phyloP scores from a whole-genome alignment of 1,284 basidiomycete species.

The Cutaneotrichosporon cavernicola region DNA sequence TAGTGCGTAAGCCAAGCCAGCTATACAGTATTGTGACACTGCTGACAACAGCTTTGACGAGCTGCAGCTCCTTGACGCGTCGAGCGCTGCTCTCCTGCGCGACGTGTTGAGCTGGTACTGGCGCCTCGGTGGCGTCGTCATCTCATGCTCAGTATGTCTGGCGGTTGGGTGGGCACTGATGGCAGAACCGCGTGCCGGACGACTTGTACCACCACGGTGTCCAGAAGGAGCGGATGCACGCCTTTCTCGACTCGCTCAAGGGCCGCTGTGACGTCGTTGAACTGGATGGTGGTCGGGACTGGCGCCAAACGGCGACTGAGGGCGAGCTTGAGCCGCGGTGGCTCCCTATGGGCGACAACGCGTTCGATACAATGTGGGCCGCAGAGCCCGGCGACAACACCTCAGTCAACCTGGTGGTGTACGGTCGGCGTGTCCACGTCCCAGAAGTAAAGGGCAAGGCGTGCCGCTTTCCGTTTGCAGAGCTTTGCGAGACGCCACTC shows the following conservation, averaged over 20 bases:
- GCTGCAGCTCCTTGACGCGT: constrained; percentile 69
- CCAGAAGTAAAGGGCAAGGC: constrained; percentile 56
- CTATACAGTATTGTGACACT: constrained; percentile 29
- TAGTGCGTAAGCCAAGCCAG: constrained; percentile 51
- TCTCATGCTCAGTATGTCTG: constrained; percentile 54
- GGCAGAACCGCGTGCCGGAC: constrained; percentile 62
- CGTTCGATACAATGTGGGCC: constrained; percentile 47
- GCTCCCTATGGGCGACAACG: constrained; percentile 30
- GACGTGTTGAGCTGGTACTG: constrained; percentile 72
- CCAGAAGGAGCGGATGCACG: constrained; percentile 63
- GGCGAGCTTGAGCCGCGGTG: constrained; percentile 23
- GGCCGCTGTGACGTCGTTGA: constrained; percentile 63
- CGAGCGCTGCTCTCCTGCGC: constrained; percentile 65
- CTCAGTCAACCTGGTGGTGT: constrained; percentile 52
- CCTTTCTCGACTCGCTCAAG: constrained; percentile 66
- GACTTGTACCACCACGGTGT: constrained; percentile 71
- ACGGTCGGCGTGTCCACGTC: constrained; percentile 59
- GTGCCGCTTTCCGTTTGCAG: constrained; percentile 61
- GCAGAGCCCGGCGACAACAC: constrained; percentile 22
- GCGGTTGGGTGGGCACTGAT: background rate
- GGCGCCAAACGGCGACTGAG: constrained; percentile 35
- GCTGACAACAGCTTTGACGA: constrained; percentile 65
- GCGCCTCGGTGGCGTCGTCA: constrained; percentile 69
- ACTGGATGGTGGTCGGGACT: constrained; percentile 59
- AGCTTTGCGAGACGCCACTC: constrained; percentile 65